Evolutionary conservation across 2,329 filamentous ascomycete species (phyloP).

Genomic region (Verticillium albo-atrum): DNA sequence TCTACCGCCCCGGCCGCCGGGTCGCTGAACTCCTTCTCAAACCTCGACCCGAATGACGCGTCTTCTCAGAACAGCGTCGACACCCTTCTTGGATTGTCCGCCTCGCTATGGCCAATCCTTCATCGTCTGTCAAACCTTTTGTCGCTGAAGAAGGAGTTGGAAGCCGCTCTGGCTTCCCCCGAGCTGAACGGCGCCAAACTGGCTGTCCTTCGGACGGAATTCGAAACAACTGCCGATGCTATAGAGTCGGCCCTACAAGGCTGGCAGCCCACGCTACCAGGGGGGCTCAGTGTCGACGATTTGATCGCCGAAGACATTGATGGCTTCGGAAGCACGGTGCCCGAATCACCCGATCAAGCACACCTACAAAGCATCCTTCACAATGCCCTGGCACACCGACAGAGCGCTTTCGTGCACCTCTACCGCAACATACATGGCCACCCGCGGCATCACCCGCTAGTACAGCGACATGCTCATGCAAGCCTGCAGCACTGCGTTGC

Average conservation of each 20-base stretch:
- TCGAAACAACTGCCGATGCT: slow-evolving; percentile 45
- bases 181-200: slow-evolving; percentile 33
- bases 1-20: slow-evolving; percentile 43
- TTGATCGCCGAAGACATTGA: slow-evolving; percentile 18
- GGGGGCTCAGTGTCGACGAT: slow-evolving; percentile 19
- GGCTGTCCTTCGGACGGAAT: slow-evolving; percentile 43
- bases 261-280: slow-evolving; percentile 51
- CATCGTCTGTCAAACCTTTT: slow-evolving; percentile 54
- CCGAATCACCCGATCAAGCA: slow-evolving; percentile 25
- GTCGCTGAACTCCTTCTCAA: slow-evolving; percentile 41
- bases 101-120: slow-evolving; percentile 59
- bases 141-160: slow-evolving; percentile 47
- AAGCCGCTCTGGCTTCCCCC: slow-evolving; percentile 35
- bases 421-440: slow-evolving; percentile 50
- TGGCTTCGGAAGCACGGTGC: slow-evolving; percentile 4
- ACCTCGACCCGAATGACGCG: slow-evolving; percentile 37
- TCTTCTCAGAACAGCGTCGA: slow-evolving; percentile 51
- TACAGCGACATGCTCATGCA: slow-evolving; percentile 48
- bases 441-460: slow-evolving; percentile 39
- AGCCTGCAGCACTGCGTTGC: slow-evolving; percentile 50
- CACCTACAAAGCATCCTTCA: slow-evolving; percentile 51
- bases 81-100: slow-evolving; percentile 56
- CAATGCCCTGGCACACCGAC: slow-evolving; percentile 56
- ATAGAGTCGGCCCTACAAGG: slow-evolving; percentile 51
- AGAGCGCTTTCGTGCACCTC: slow-evolving; percentile 54